A percentile compares a stretch with the other conserved stretches of the same genome.
Evolutionary conservation across 805 yeast species (phyloP).

Genomic region (Ogataea trehalophila): DNA sequence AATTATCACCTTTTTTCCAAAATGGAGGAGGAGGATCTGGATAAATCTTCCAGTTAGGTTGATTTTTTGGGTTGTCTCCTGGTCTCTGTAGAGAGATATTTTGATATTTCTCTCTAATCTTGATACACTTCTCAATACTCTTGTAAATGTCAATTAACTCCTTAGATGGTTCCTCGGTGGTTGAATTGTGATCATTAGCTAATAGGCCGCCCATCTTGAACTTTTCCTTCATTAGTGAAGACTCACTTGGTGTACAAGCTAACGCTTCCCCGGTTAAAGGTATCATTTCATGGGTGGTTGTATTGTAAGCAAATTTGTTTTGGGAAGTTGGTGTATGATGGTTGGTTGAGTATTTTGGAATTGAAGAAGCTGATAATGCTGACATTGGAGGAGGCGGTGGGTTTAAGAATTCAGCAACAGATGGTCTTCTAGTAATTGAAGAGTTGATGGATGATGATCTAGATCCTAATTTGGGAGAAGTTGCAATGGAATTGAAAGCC

Average conservation of each 20-base stretch:
- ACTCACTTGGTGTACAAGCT: slow-evolving; percentile 1
- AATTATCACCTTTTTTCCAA: slow-evolving; percentile 46
- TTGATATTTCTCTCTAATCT: slow-evolving; percentile 73
- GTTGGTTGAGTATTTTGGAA: slow-evolving; percentile 8
- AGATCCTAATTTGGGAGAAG: slow-evolving; percentile 24
- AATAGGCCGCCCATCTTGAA: slow-evolving; percentile 43
- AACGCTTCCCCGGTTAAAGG: slow-evolving; percentile 8
- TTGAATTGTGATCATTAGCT: slow-evolving; percentile 42
- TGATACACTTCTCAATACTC: slow-evolving; percentile 62
- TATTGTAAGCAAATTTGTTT: slow-evolving; percentile 22
- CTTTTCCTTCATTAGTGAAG: slow-evolving; percentile 15
- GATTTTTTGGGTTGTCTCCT: slow-evolving; percentile 80
- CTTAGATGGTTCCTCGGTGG: slow-evolving; percentile 57
- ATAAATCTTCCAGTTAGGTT: slow-evolving; percentile 67
- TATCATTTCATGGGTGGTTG: slow-evolving; percentile 25
- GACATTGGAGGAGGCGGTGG: slow-evolving; percentile 37
- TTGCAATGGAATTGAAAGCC: slow-evolving; percentile 46
- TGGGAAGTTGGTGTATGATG: slow-evolving; percentile 3
- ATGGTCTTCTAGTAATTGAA: slow-evolving; percentile 26
- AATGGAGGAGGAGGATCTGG: slow-evolving; percentile 95
- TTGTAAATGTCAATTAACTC: slow-evolving; percentile 62
- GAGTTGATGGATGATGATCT: slow-evolving; percentile 24
- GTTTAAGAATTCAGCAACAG: slow-evolving; percentile 31
- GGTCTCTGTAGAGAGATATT: slow-evolving; percentile 66
- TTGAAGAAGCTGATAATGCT: slow-evolving; percentile 3